Conservation (phyloP, 2,329 filamentous ascomycete genomes). For the Stagonosporopsis cucurbitacearum region DNA sequence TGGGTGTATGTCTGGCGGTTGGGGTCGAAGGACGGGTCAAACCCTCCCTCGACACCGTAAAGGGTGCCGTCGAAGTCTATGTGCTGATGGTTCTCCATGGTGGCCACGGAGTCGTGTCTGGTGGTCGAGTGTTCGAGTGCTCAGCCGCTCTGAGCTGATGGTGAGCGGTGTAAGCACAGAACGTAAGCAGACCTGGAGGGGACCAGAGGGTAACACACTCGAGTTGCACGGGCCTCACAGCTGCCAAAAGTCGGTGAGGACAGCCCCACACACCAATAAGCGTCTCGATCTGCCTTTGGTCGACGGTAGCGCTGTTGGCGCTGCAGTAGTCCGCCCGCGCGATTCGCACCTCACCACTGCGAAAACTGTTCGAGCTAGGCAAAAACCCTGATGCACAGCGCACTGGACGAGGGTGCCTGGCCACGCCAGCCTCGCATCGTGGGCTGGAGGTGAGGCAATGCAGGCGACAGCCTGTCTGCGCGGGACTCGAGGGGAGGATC, state of each 20-base stretch:
- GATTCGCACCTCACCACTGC: constrained; percentile 16
- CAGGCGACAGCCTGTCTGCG: constrained; percentile 6
- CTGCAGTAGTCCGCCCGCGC: constrained; percentile 35
- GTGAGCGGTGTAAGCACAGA: constrained; percentile 32
- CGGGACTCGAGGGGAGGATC: neutral
- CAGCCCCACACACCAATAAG: constrained; percentile 20
- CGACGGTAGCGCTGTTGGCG: constrained; percentile 33
- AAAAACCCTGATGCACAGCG: constrained; percentile 24
- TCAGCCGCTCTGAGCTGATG: constrained; percentile 48
- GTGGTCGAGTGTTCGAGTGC: constrained; percentile 29
- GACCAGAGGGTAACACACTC: constrained; percentile 21
- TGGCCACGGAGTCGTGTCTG: constrained; percentile 30
- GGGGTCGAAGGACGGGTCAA: constrained; percentile 48
- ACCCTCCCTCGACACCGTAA: constrained; percentile 48
- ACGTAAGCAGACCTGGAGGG: constrained; percentile 22
- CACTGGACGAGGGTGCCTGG: constrained; percentile 25
- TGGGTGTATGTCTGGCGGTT: constrained; percentile 42
- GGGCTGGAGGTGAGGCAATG: constrained; percentile 13
- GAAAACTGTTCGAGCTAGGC: constrained; percentile 4
- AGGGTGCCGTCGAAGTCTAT: constrained; percentile 46
- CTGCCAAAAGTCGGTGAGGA: constrained; percentile 22
- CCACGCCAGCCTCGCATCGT: constrained; percentile 9
- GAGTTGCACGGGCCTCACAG: constrained; percentile 18
- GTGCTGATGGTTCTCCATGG: constrained; percentile 53
- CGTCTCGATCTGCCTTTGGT: constrained; percentile 21